These are phyloP conservation scores for Echria macrotheca DNA, from an alignment of 495 filamentous ascomycete species.

Conservation along the genomic window DNA sequence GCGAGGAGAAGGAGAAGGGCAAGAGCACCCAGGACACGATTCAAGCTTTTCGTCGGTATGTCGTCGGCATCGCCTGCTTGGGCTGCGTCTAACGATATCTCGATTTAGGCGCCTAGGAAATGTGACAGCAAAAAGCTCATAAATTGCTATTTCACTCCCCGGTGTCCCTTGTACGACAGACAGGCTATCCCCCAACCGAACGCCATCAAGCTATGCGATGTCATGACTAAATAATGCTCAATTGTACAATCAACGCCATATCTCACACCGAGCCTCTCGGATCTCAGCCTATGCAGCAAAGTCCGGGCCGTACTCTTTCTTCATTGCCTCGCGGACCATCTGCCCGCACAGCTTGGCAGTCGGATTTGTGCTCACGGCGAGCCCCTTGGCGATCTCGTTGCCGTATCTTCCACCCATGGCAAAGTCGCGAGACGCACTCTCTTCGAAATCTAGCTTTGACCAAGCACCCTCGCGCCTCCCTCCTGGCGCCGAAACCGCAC, in stretches of 20 bases:
- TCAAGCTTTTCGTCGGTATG: slow-evolving; percentile 43
- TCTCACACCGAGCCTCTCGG: too few species aligned
- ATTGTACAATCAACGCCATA: too few species aligned
- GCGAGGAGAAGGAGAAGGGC: slow-evolving; percentile 74
- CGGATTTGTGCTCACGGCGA: slow-evolving; percentile 79
- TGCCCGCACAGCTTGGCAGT: slow-evolving; percentile 83
- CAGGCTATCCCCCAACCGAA: too few species aligned
- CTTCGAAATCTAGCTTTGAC: slow-evolving; percentile 56
- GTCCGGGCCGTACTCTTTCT: slow-evolving; percentile 64
- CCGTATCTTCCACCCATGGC: slow-evolving; percentile 70
- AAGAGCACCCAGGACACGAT: slow-evolving; percentile 47
- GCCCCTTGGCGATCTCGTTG: slow-evolving; percentile 66
- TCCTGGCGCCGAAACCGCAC: slow-evolving; percentile 22
- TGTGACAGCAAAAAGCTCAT: too few species aligned
- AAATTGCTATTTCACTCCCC: too few species aligned
- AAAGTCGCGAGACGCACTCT: slow-evolving; percentile 69
- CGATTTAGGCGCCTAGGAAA: too few species aligned
- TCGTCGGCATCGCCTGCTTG: too few species aligned
- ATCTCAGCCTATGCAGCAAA: too few species aligned
- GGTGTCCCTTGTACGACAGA: too few species aligned
- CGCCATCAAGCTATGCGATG: too few species aligned
- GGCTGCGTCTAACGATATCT: too few species aligned
- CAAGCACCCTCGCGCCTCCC: slow-evolving; percentile 36
- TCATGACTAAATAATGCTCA: too few species aligned
- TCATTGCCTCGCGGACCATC: slow-evolving; percentile 82